These are phyloP conservation scores for Trypanosoma melophagium DNA, from an alignment of 208 protist species.

Conservation along the genomic window DNA sequence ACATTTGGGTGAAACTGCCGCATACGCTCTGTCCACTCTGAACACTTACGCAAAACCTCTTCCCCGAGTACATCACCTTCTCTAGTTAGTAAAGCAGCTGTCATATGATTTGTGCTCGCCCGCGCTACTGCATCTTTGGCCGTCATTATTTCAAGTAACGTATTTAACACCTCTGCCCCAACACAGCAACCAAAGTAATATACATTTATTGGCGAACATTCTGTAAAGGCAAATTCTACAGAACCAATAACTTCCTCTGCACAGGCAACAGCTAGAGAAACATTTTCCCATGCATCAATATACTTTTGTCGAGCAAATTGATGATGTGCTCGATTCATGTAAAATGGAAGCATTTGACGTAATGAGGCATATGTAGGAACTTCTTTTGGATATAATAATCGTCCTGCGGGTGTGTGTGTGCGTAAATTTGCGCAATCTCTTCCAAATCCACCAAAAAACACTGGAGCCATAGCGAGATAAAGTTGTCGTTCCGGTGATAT, in stretches of 20 bases:
- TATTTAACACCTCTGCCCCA: constrained; percentile 38
- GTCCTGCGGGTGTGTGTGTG: constrained; percentile 18
- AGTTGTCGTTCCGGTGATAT: constrained; percentile 52
- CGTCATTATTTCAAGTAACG: constrained; percentile 40
- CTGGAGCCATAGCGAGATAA: constrained; percentile 61
- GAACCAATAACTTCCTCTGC: constrained; percentile 78
- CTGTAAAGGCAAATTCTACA: constrained; percentile 65
- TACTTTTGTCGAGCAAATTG: constrained; percentile 37
- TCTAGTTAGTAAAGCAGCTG: constrained; percentile 5
- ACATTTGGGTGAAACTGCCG: constrained; percentile 62
- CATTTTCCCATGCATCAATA: constrained; percentile 60
- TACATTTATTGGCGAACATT: constrained; percentile 66
- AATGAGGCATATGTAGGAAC: constrained; percentile 50
- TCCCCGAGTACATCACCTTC: constrained; percentile 39
- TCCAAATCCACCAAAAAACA: constrained; percentile 73
- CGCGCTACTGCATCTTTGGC: neutral
- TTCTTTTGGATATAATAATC: constrained; percentile 50
- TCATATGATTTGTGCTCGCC: constrained; percentile 23
- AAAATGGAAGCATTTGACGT: constrained; percentile 61
- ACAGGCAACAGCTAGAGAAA: constrained; percentile 62
- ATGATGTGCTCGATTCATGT: constrained; percentile 63
- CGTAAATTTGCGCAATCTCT: neutral
- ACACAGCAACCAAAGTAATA: constrained; percentile 61
- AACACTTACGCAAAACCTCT: constrained; percentile 47
- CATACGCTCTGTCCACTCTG: constrained; percentile 45